Evolutionary conservation across 2,329 filamentous ascomycete species (phyloP).

Genomic region (Mycocentrospora acerina): DNA sequence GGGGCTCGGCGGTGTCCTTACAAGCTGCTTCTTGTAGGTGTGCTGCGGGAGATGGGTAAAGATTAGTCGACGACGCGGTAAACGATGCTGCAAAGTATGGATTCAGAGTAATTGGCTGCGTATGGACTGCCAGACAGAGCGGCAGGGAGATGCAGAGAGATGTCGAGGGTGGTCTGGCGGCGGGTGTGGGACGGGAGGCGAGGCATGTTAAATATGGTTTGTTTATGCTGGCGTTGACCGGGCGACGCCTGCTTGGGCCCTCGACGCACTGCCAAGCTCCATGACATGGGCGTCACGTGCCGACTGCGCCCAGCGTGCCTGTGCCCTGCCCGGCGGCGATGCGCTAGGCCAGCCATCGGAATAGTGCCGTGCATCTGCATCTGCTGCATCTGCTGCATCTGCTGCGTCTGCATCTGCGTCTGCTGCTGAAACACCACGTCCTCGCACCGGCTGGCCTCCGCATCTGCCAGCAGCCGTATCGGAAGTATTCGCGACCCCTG

Average conservation of each 20-base stretch:
- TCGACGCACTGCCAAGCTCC: slow-evolving; percentile 8
- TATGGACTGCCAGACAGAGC: slow-evolving; percentile 13
- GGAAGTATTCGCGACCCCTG: too few species aligned
- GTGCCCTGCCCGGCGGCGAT: slow-evolving; percentile 3
- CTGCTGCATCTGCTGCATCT: too few species aligned
- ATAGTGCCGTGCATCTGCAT: too few species aligned
- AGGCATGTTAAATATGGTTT: slow-evolving; percentile 34
- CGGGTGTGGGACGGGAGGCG: neutral
- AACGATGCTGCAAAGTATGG: slow-evolving; percentile 44
- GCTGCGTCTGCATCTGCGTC: too few species aligned
- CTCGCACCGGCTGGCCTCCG: too few species aligned
- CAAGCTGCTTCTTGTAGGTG: slow-evolving; percentile 25
- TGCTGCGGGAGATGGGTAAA: slow-evolving; percentile 32
- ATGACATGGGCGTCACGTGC: slow-evolving; percentile 32
- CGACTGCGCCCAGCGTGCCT: too few species aligned
- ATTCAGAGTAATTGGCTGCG: slow-evolving; percentile 32
- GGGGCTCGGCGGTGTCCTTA: slow-evolving; percentile 15
- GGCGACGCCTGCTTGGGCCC: slow-evolving; percentile 26
- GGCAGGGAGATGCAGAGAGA: slow-evolving; percentile 16
- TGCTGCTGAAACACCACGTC: too few species aligned
- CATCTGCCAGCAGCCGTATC: too few species aligned
- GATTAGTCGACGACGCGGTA: slow-evolving; percentile 43
- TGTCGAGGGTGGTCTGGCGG: slow-evolving; percentile 14
- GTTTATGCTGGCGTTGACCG: slow-evolving; percentile 37
- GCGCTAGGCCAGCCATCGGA: too few species aligned